Percentiles rank a stretch among this genome's conserved stretches.
Conservation (phyloP, 768 basidiomycete species). For the Chiua virens region DNA sequence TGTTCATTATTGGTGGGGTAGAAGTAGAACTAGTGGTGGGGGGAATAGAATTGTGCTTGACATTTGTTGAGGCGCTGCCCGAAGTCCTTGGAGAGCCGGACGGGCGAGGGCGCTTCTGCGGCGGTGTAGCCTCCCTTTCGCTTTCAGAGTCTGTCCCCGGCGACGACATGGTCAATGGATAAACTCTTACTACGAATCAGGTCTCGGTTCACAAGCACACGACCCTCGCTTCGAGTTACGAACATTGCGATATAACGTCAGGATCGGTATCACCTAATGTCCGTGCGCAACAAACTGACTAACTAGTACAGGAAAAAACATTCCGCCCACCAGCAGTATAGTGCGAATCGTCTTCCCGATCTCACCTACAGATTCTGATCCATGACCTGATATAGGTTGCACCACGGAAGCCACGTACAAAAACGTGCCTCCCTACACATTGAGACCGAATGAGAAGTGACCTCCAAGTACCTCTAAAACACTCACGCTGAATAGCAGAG, state of each 20-base stretch:
- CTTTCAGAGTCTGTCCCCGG: constrained; percentile 30
- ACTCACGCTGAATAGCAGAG: constrained; percentile 82
- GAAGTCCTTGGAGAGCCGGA: constrained; percentile 29
- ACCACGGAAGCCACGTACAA: constrained; percentile 91
- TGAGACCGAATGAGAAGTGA: not conserved
- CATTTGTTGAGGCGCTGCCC: constrained; percentile 25
- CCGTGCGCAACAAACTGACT: constrained; percentile 62
- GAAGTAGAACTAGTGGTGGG: constrained; percentile 9
- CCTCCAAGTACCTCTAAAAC: not conserved
- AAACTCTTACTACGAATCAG: not conserved
- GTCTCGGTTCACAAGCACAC: too few species aligned
- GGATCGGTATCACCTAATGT: constrained; percentile 31
- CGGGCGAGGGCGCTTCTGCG: constrained; percentile 40
- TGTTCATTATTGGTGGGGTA: constrained; percentile 25
- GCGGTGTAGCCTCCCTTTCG: constrained; percentile 25
- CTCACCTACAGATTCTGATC: constrained; percentile 38
- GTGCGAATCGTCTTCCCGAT: constrained; percentile 48
- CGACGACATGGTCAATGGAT: constrained; percentile 26
- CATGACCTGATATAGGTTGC: constrained; percentile 65
- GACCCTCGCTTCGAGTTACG: constrained; percentile 2
- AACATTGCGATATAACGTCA: not conserved
- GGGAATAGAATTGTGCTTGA: constrained; percentile 15
- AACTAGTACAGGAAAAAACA: constrained; percentile 67
- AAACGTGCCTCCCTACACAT: constrained; percentile 81
- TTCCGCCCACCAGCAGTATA: constrained; percentile 59